Conservation (phyloP, 1,284 basidiomycete genomes). For the Schizophyllum commune region DNA sequence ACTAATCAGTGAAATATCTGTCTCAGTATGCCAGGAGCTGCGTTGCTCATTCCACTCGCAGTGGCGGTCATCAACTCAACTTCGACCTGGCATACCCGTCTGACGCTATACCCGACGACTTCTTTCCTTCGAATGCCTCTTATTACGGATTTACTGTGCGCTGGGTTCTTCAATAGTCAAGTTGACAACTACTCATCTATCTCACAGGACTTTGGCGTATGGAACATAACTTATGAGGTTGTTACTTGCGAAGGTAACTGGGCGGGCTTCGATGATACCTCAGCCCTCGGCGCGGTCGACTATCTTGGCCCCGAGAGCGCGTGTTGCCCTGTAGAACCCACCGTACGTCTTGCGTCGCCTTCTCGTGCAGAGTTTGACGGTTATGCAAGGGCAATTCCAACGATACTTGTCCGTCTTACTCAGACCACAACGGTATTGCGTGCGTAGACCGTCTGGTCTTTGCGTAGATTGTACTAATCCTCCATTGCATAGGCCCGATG, state of each 20-base stretch:
- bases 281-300: slow-evolving; percentile 57
- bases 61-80: slow-evolving; percentile 60
- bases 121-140: slow-evolving; percentile 62
- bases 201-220: slow-evolving; percentile 69
- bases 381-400: slow-evolving; percentile 34
- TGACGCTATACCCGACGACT: slow-evolving; percentile 54
- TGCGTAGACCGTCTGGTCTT: slow-evolving; percentile 26
- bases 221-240: slow-evolving; percentile 64
- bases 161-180: neutral
- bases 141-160: slow-evolving; percentile 14
- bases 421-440: slow-evolving; percentile 60
- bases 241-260: slow-evolving; percentile 54
- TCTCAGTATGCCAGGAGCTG: neutral
- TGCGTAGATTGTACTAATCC: too few relatives aligned
- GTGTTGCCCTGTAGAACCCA: slow-evolving; percentile 65
- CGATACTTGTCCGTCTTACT: slow-evolving; percentile 63
- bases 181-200: neutral
- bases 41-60: slow-evolving; percentile 17
- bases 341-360: slow-evolving; percentile 28
- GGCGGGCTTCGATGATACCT: slow-evolving; percentile 49
- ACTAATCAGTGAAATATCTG: slow-evolving; percentile 42
- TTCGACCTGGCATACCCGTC: slow-evolving; percentile 76
- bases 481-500: neutral
- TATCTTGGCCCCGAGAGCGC: slow-evolving; percentile 43
- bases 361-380: slow-evolving; percentile 4